A percentile compares a stretch with the other conserved stretches of the same genome.
Evolutionary conservation across 306 rosid genomes (phyloP).

Genomic region (Rosa rugosa): DNA sequence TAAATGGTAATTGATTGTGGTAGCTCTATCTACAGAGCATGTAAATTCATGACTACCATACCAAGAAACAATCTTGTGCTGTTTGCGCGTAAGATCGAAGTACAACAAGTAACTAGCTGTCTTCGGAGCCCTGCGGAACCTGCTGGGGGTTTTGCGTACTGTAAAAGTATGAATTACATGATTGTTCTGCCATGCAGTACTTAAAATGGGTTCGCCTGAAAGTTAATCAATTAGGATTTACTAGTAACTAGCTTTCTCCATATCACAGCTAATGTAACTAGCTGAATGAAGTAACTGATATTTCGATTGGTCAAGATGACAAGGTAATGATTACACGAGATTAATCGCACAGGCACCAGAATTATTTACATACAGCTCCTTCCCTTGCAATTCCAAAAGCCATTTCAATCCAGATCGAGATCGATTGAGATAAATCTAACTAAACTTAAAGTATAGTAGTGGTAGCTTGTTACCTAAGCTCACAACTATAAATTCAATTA

Average conservation of each 20-base stretch:
- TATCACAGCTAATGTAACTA: background rate
- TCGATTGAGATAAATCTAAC: background rate
- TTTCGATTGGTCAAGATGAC: background rate
- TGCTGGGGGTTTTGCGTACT: background rate
- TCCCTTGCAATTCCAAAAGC: background rate
- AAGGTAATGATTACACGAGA: background rate
- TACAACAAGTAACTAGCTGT: background rate
- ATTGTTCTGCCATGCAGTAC: background rate
- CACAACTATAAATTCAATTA: background rate
- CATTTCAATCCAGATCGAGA: background rate
- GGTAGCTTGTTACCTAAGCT: background rate
- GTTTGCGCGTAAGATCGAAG: background rate
- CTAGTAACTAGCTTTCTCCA: background rate
- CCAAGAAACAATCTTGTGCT: background rate
- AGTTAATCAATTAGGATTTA: background rate
- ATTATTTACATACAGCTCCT: background rate
- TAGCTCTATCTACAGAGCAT: background rate
- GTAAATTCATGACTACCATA: background rate
- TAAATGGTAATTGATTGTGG: background rate
- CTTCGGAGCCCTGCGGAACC: background rate
- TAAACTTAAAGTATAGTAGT: background rate
- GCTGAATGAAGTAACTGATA: background rate
- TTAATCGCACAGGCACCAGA: background rate
- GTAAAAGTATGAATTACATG: background rate
- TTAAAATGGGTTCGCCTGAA: background rate